Conservation (phyloP, 768 basidiomycete species). For the Boletellus ananas region DNA sequence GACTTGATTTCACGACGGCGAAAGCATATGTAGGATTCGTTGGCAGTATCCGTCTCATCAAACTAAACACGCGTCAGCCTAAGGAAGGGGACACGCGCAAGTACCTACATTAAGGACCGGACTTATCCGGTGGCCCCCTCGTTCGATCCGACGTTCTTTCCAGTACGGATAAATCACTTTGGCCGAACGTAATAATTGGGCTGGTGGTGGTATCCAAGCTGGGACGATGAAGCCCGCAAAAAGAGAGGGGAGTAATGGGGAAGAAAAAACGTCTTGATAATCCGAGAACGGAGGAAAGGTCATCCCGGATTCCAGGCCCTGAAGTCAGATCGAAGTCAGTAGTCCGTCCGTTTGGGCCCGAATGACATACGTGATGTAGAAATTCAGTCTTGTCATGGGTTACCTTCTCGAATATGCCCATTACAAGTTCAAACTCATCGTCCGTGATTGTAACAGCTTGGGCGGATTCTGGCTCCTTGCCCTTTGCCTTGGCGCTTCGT, state of each 20-base stretch:
- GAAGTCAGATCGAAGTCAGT: slow-evolving; percentile 2
- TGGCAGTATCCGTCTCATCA: slow-evolving; percentile 47
- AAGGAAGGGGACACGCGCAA: neutral
- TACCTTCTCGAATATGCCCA: slow-evolving; percentile 90
- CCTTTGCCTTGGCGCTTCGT: slow-evolving; percentile 74
- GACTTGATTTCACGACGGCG: slow-evolving; percentile 92
- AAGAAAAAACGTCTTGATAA: slow-evolving; percentile 66
- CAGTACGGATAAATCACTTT: slow-evolving; percentile 82
- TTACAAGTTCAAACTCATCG: slow-evolving; percentile 92
- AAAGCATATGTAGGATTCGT: slow-evolving; percentile 97
- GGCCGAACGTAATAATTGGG: slow-evolving; percentile 63
- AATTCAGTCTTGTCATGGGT: slow-evolving; percentile 87
- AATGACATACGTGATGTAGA: slow-evolving; percentile 73
- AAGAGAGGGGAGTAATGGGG: slow-evolving; percentile 52
- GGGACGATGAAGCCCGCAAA: slow-evolving; percentile 73
- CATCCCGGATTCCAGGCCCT: slow-evolving; percentile 66
- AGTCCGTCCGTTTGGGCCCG: neutral
- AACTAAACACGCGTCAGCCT: slow-evolving; percentile 40
- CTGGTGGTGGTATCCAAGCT: slow-evolving; percentile 60
- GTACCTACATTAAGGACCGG: slow-evolving; percentile 78
- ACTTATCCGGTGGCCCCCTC: slow-evolving; percentile 81
- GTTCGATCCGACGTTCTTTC: slow-evolving; percentile 77
- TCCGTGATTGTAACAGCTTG: slow-evolving; percentile 72
- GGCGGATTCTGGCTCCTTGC: slow-evolving; percentile 72
- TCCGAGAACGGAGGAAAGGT: slow-evolving; percentile 69